Conservation (phyloP, 2,329 filamentous ascomycete species). For the Phaeoacremonium minimum region DNA sequence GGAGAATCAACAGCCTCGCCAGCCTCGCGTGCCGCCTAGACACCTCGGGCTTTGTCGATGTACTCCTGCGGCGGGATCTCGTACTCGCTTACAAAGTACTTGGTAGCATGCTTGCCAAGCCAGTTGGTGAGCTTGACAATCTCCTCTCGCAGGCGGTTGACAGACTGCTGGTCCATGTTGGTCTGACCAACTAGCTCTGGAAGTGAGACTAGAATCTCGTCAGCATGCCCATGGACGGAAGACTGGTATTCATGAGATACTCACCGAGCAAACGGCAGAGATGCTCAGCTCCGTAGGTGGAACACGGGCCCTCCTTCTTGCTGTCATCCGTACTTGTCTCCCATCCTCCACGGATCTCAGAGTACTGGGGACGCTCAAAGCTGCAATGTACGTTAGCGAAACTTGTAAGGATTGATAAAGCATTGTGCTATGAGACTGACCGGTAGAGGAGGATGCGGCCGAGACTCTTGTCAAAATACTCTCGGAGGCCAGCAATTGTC, state of each 20-base stretch:
- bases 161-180: slow-evolving; percentile 93
- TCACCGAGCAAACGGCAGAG: slow-evolving; percentile 83
- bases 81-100: slow-evolving; percentile 76
- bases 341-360: slow-evolving; percentile 70
- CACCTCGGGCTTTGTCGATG: slow-evolving; percentile 58
- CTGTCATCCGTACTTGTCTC: slow-evolving; percentile 57
- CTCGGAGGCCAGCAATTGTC: slow-evolving; percentile 76
- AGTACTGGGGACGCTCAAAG: slow-evolving; percentile 87
- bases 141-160: slow-evolving; percentile 84
- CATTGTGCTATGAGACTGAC: slow-evolving; percentile 29
- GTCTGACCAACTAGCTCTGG: slow-evolving; percentile 95
- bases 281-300: slow-evolving; percentile 92
- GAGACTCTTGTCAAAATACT: slow-evolving; percentile 91
- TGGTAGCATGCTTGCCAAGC: slow-evolving; percentile 71
- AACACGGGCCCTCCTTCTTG: slow-evolving; percentile 60
- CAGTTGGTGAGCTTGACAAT: slow-evolving; percentile 81
- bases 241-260: slow-evolving; percentile 17
- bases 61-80: slow-evolving; percentile 70
- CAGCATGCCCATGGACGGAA: slow-evolving; percentile 5
- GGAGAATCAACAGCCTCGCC: slow-evolving; percentile 2
- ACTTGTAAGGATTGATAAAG: neutral
- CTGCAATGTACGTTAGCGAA: slow-evolving; percentile 32
- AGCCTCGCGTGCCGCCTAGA: too few species aligned
- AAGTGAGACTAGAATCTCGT: slow-evolving; percentile 62
- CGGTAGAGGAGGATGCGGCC: slow-evolving; percentile 84